Evolutionary conservation across 2,329 filamentous ascomycete species (phyloP).

Genomic region (Neonectria magnoliae): DNA sequence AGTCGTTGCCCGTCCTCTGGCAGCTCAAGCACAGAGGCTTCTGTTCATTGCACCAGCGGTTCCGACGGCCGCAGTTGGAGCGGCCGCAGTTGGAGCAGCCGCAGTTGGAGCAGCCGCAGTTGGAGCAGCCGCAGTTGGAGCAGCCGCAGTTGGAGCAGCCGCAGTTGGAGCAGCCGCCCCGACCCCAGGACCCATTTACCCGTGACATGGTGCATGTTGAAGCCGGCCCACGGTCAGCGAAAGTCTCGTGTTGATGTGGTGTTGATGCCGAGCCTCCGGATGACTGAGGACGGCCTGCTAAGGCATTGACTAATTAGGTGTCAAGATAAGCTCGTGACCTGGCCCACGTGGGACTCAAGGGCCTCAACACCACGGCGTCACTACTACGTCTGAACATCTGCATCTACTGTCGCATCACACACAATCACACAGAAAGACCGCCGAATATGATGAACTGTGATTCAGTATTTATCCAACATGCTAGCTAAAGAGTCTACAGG

Average conservation of each 20-base stretch:
- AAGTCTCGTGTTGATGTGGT: not conserved
- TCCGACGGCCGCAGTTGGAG: conserved; percentile 60
- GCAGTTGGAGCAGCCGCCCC: conserved; percentile 55
- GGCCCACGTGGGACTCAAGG: not conserved
- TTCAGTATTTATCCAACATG: not conserved
- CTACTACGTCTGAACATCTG: not conserved
- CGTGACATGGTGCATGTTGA: conserved; percentile 33
- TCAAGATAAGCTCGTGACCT: not conserved
- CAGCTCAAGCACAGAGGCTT: conserved; percentile 34
- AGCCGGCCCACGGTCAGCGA: not conserved
- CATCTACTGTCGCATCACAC: not conserved
- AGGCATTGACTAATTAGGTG: too few relatives aligned
- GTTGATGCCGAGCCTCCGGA: not conserved
- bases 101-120: conserved; percentile 54
- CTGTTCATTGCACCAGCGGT: conserved; percentile 57
- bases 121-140: conserved; percentile 55
- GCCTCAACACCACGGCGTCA: not conserved
- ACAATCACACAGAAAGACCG: not conserved
- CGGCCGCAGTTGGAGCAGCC: conserved; percentile 55
- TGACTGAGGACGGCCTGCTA: not conserved
- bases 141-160: conserved; percentile 55
- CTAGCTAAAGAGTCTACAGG: not conserved
- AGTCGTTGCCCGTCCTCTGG: conserved; percentile 19
- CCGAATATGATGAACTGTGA: not conserved
- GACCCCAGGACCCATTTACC: conserved; percentile 34